A percentile compares a stretch with the other conserved stretches of the same genome.
phyloP scores from a whole-genome alignment of 1,139 yeast species.

The Geotrichum armillariae region DNA sequence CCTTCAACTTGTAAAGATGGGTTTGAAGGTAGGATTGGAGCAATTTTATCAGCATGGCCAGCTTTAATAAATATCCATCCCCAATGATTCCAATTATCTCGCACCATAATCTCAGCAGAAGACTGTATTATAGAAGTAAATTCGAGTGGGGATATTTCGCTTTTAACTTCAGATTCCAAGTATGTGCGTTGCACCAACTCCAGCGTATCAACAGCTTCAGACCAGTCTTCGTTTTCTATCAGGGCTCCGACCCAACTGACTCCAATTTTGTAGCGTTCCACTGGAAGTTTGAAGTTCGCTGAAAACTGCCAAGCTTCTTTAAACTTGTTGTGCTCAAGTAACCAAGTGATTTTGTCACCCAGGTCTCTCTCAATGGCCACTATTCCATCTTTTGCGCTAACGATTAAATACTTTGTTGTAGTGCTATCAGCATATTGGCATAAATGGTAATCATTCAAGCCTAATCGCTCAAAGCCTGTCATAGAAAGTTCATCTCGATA shows the following conservation, averaged over 20 bases:
- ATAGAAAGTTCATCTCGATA: constrained; percentile 80
- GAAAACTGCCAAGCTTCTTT: constrained; percentile 78
- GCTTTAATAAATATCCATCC: constrained; percentile 53
- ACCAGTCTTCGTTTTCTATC: constrained; percentile 54
- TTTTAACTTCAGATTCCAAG: constrained; percentile 26
- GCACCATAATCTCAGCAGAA: background rate
- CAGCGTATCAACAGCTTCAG: constrained; percentile 54
- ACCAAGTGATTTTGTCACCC: constrained; percentile 75
- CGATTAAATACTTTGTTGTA: constrained; percentile 53
- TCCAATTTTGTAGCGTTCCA: constrained; percentile 61
- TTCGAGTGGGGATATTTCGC: background rate
- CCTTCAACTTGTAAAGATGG: constrained; percentile 41
- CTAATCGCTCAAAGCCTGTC: constrained; percentile 51
- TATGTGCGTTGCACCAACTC: constrained; percentile 41
- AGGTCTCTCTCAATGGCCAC: constrained; percentile 68
- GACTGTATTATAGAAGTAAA: background rate
- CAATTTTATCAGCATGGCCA: constrained; percentile 49
- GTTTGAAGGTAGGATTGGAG: constrained; percentile 53
- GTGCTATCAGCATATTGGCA: constrained; percentile 24
- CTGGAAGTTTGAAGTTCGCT: constrained; percentile 51
- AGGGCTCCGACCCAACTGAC: constrained; percentile 58
- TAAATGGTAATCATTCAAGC: constrained; percentile 77
- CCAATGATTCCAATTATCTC: constrained; percentile 66
- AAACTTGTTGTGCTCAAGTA: constrained; percentile 51
- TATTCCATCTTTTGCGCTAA: constrained; percentile 82